Conservation (phyloP, 75 land plant genomes). For the Cupressus sempervirens region DNA sequence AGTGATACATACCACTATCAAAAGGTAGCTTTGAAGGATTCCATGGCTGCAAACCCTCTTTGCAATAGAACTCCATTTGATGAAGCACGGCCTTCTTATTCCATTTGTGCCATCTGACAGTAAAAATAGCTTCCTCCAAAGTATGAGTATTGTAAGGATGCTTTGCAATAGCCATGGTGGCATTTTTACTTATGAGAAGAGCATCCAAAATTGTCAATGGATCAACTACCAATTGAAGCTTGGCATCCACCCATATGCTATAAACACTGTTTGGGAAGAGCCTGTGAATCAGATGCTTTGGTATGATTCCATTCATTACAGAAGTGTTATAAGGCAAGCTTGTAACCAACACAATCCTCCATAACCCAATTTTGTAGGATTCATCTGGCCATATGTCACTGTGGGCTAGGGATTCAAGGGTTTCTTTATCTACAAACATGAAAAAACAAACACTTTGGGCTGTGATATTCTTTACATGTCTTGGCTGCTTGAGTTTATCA, state of each 20-base stretch:
- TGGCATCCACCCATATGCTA: slow-evolving; percentile 71
- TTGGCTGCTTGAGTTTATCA: slow-evolving; percentile 70
- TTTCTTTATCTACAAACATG: slow-evolving; percentile 56
- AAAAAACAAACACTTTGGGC: slow-evolving; percentile 53
- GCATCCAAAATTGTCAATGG: slow-evolving; percentile 49
- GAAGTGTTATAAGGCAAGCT: slow-evolving; percentile 37
- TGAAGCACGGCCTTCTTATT: slow-evolving; percentile 29
- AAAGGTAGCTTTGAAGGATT: slow-evolving; percentile 46
- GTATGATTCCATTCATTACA: slow-evolving; percentile 70
- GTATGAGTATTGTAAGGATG: slow-evolving; percentile 53
- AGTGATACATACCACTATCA: slow-evolving; percentile 43
- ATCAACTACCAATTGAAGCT: slow-evolving; percentile 59
- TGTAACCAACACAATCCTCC: slow-evolving; percentile 43
- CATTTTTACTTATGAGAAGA: slow-evolving; percentile 27
- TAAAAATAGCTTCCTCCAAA: slow-evolving; percentile 73
- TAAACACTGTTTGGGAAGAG: slow-evolving; percentile 53
- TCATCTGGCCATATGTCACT: slow-evolving; percentile 21
- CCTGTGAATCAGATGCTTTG: slow-evolving; percentile 61
- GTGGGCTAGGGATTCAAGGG: slow-evolving; percentile 25
- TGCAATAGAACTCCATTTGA: slow-evolving; percentile 75
- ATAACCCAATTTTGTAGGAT: slow-evolving; percentile 35
- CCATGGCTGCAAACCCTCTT: slow-evolving; percentile 65
- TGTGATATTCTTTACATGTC: slow-evolving; percentile 35
- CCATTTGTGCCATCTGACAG: slow-evolving; percentile 73
- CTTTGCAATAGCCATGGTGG: slow-evolving; percentile 57